Base-by-base conservation (phyloP, 129 eudicot genomes). In the sunflower (Helianthus annuus) region DNA sequence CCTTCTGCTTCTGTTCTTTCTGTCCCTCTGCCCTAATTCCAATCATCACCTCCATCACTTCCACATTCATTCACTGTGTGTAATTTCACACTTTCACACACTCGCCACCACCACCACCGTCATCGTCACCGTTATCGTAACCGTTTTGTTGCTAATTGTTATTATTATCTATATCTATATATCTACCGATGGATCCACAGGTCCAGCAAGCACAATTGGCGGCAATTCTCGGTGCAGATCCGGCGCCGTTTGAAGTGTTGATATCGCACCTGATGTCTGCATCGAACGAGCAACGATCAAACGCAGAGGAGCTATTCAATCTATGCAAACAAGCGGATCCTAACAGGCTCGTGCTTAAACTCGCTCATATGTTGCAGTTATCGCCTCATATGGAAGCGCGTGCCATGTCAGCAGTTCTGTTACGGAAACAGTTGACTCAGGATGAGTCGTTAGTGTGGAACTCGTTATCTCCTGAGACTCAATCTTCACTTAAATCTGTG, bases 181-280 rank as follows among this genome's bases (percentile, higher is more conserved):
- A 34, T 54, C 67, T n/a, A 69, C 72, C 81, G 75, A 91, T 91
- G 96, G 91, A 85, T 72, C 82, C 91, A 63, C 96, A 87, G 85
- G 66, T 84, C 62, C 95, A 86, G 69, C 95, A 91, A 76, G 86
- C 91, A 12, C 89, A 88, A 48, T 72, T 93, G 64, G 91, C 90
- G 73, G 89, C 93, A 66, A 83, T 95, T 52, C 88, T 95, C 12
- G 97, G 97, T 1, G 88, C 96, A 62, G 99, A 95, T 89, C 88
- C 91, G 40, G 83, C 92, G 49, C 96, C 86, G 3, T 95, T 95
- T 84, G 99, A 95, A 73, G 81, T 96, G 76, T 88, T 95, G 66
- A 91, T 95, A n/a, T 86, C 97, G 2, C 89, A 88, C 24, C 92
- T 95, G 44, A 91, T 91, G 99, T 81, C 97, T 13, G 71, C 99